A percentile compares a stretch with the other conserved stretches of the same genome.
phyloP scores from a whole-genome alignment of 331 rosid genomes.

The Cydonia oblonga region DNA sequence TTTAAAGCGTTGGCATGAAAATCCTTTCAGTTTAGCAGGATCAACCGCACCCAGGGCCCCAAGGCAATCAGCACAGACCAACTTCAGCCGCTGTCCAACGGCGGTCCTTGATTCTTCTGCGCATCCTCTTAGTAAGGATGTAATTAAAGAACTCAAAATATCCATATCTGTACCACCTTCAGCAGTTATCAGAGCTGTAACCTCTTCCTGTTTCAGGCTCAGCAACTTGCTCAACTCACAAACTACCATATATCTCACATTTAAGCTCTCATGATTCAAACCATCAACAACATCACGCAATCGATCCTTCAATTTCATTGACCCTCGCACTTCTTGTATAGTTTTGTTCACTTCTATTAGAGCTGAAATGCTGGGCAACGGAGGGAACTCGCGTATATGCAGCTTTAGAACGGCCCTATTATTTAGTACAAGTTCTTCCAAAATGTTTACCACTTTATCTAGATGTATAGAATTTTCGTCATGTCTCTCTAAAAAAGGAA shows the following conservation, averaged over 20 bases:
- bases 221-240: slow-evolving; percentile 75
- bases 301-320: slow-evolving; percentile 74
- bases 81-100: slow-evolving; percentile 82
- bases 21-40: slow-evolving; percentile 85
- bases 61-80: slow-evolving; percentile 95
- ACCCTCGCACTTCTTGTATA: slow-evolving; percentile 80
- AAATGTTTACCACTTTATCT: slow-evolving; percentile 61
- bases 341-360: slow-evolving; percentile 66
- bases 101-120: slow-evolving; percentile 79
- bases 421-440: slow-evolving; percentile 73
- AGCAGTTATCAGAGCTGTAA: slow-evolving; percentile 56
- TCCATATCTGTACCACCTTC: slow-evolving; percentile 78
- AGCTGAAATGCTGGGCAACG: slow-evolving; percentile 67
- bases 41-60: slow-evolving; percentile 97
- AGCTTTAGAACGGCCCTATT: slow-evolving; percentile 54
- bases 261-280: slow-evolving; percentile 87
- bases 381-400: slow-evolving; percentile 74
- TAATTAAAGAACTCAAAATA: slow-evolving; percentile 71
- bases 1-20: slow-evolving; percentile 73
- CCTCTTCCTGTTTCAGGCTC: slow-evolving; percentile 66
- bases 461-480: slow-evolving; percentile 52
- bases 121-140: slow-evolving; percentile 76
- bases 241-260: slow-evolving; percentile 87
- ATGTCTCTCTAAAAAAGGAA: slow-evolving; percentile 87
- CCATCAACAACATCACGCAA: slow-evolving; percentile 68